Percentiles rank a stretch among this genome's conserved stretches.
These are phyloP conservation scores for Cephaloascus albidus DNA, from an alignment of 805 yeast genomes.

Conservation along the genomic window DNA sequence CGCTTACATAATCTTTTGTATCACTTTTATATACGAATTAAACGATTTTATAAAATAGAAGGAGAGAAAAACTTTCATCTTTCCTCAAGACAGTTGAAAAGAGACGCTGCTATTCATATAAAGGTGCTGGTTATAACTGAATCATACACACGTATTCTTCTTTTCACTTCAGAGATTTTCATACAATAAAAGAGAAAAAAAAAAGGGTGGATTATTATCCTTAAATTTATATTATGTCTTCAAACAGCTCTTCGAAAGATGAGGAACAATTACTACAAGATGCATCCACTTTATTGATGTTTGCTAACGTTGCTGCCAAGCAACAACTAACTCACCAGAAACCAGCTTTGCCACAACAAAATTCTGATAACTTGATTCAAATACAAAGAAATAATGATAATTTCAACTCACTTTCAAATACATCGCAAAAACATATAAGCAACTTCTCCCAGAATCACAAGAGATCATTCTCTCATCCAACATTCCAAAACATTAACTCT, in stretches of 20 bases:
- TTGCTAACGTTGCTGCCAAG: constrained; percentile 44
- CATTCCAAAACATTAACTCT: constrained; percentile 10
- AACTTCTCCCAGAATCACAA: constrained; percentile 9
- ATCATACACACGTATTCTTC: too few relatives aligned
- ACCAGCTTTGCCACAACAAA: constrained; percentile 2
- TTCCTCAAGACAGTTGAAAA: too few relatives aligned
- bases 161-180: too few relatives aligned
- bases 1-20: too few relatives aligned
- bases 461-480: constrained; percentile 14
- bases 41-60: too few relatives aligned
- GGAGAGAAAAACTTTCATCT: too few relatives aligned
- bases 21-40: too few relatives aligned
- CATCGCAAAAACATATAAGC: too few relatives aligned
- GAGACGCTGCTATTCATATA: too few relatives aligned
- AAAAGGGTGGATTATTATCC: too few relatives aligned
- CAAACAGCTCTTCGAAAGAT: not conserved
- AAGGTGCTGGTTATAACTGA: too few relatives aligned
- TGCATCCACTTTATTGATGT: constrained; percentile 54
- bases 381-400: not conserved
- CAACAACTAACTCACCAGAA: constrained; percentile 18
- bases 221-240: not conserved
- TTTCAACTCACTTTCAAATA: not conserved
- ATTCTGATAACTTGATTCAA: not conserved
- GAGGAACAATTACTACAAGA: constrained; percentile 27
- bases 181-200: too few relatives aligned